Conservation (phyloP, 768 basidiomycete genomes). For the Butyriboletus loyo region DNA sequence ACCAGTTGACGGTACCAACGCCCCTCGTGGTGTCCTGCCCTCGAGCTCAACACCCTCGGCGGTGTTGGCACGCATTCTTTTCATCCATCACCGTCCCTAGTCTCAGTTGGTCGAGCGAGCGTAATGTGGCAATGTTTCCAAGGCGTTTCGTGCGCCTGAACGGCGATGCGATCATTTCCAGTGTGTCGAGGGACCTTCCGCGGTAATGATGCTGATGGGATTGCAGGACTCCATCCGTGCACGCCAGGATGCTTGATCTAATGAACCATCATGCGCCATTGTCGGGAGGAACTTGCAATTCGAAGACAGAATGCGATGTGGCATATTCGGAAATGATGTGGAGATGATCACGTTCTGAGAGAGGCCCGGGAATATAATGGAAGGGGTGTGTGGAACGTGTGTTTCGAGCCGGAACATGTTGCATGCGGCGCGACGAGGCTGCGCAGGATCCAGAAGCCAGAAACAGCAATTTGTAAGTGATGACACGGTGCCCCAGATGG, state of each 20-base stretch:
- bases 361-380: conserved; percentile 10
- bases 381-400: conserved; percentile 19
- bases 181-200: conserved; percentile 2
- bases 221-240: conserved; percentile 8
- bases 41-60: conserved; percentile 9
- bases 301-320: conserved; percentile 1
- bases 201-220: neutral
- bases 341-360: conserved; percentile 9
- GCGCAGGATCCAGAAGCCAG: conserved; percentile 11
- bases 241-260: neutral
- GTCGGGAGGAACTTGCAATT: conserved; percentile 7
- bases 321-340: conserved; percentile 23
- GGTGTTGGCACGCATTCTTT: conserved; percentile 5
- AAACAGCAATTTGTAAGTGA: conserved; percentile 12
- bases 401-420: conserved; percentile 30
- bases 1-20: neutral
- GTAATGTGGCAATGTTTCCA: conserved; percentile 5
- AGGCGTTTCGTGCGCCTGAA: conserved; percentile 1
- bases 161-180: conserved; percentile 1
- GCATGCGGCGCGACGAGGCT: conserved; percentile 23
- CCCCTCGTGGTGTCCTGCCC: conserved; percentile 27
- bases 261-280: conserved; percentile 1
- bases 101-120: conserved; percentile 3
- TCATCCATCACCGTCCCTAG: conserved; percentile 10
- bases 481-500: conserved; percentile 16